Evolutionary conservation across 1,139 yeast species (phyloP), one percentile per base, ranked within the genome.

Genomic region (Pneumocystis wakefieldiae): DNA sequence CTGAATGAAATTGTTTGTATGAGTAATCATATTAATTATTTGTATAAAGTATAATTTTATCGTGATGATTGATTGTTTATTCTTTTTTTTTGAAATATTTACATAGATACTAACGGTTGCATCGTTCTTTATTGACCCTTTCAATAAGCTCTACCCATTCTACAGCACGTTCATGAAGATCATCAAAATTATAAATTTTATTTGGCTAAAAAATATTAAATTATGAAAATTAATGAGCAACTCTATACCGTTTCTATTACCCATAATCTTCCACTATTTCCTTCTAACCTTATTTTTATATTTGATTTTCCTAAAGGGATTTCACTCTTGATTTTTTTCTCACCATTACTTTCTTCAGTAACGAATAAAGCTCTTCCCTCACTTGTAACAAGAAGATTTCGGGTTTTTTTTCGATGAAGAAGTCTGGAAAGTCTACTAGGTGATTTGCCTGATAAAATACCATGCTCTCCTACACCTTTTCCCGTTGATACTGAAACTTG

Each of bases 61-160:
- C n/a, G 19, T 12, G 35, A 32, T 48, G n/a, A 8, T 24, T 8
- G n/a, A 1, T 10, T 5, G 12, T 24, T 19, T n/a, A n/a, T n/a
- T n/a, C n/a, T 4, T 24, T 7, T 3, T 48, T 48, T 48, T 48
- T 24, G 10, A 15, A 12, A 4, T 12, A n/a, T 48, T 3, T 48
- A 19, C 24, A 19, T 36, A 37, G 32, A 17, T n/a, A 41, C 15
- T 17, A 48, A 10, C 28, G 32, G 28, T 57, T 57, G 59, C 59
- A 57, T 32, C 57, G 59, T 14, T 41, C 59, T 10, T 58, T 55
- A 35, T 64, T 62, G 3, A 64, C 66, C 41, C 57, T 58, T 35
- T 63, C 48, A 37, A 64, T 38, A 35, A 42, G 61, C 28, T 62
- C 61, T 15, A 63, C 59, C 66, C 66, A 64, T 15, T 64, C 65